Base-by-base conservation (phyloP, 768 basidiomycete genomes). In the Ramaria sp. region DNA sequence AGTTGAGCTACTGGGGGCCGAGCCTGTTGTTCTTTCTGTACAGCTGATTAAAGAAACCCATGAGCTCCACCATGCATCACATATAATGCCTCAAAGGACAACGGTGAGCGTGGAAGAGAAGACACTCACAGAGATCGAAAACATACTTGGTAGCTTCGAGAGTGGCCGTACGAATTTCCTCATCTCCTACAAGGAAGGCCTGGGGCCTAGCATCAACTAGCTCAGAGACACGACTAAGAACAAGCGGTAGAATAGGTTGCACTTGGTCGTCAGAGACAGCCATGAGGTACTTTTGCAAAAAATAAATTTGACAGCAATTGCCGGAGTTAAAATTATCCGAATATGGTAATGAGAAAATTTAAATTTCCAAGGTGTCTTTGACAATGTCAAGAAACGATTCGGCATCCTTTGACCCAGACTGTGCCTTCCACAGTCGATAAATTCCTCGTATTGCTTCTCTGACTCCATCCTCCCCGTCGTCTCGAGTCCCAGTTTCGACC, bases 131-230 rank as follows among this genome's bases (percentile, higher is more conserved):
- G 51, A 83, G 70, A 67, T 91, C 86, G 62, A 90, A 92, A 13
- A 88, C 68, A 64, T 78, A 80, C 71, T 89, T 87, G 20, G 84
- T 70, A n/a, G 87, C 86, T 53, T 72, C 67, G 27, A 91, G 71
- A 17, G 87, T 82, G 51, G 80, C 77, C 53, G 69, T 65, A 43
- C 77, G 76, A 30, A 88, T 73, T 42, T 78, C 77, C 47, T 69
- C 62, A 66, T 71, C 80, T 46, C 83, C 80, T 10, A 68, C 64
- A n/a, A 78, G 78, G 59, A 90, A 70, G 7, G 70, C 71, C 65
- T 86, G 79, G 24, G 79, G 75, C 31, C 72, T 71, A 39, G 74
- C 70, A 34, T 81, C 81, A 11, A 88, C 68, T 33, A 83, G 65
- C n/a, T 59, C 38, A 12, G 55, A 51, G 7, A 59, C 38, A 13